These are phyloP conservation scores for Russula abietina DNA, from an alignment of 768 basidiomycete species.

Conservation along the genomic window DNA sequence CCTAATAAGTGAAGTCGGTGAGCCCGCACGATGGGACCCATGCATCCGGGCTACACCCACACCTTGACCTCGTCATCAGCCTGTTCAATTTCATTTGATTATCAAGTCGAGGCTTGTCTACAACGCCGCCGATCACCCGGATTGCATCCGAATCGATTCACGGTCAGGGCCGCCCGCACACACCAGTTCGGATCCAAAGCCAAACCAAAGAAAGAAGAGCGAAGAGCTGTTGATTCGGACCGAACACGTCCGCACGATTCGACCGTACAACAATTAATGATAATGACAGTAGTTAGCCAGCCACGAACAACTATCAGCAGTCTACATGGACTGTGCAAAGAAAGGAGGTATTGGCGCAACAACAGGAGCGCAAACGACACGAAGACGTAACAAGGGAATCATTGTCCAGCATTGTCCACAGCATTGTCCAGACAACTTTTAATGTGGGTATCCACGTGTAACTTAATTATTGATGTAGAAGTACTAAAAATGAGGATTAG, in stretches of 20 bases:
- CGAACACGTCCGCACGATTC: background rate
- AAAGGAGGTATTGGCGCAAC: background rate
- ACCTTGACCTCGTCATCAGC: too few species aligned
- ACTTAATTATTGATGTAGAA: background rate
- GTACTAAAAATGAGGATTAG: background rate
- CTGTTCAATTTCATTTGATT: background rate
- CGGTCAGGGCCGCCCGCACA: conserved; percentile 1
- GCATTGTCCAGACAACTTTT: too few species aligned
- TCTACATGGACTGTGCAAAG: background rate
- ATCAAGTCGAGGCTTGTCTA: background rate
- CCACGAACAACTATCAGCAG: background rate
- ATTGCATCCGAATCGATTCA: background rate
- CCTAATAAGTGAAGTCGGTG: background rate
- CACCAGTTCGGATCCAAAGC: background rate
- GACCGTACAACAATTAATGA: background rate
- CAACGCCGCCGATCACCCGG: conserved; percentile 2
- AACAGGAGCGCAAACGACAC: background rate
- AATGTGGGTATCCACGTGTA: background rate
- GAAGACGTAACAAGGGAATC: background rate
- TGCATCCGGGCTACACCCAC: too few species aligned
- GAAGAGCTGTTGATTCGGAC: background rate
- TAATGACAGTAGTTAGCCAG: background rate
- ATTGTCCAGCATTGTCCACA: too few species aligned
- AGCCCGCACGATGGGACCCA: too few species aligned
- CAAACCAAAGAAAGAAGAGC: too few species aligned